A percentile compares a stretch with the other conserved stretches of the same genome.
These are phyloP conservation scores for Eutypella sp. DNA, from an alignment of 2,329 filamentous ascomycete genomes.

Conservation along the genomic window DNA sequence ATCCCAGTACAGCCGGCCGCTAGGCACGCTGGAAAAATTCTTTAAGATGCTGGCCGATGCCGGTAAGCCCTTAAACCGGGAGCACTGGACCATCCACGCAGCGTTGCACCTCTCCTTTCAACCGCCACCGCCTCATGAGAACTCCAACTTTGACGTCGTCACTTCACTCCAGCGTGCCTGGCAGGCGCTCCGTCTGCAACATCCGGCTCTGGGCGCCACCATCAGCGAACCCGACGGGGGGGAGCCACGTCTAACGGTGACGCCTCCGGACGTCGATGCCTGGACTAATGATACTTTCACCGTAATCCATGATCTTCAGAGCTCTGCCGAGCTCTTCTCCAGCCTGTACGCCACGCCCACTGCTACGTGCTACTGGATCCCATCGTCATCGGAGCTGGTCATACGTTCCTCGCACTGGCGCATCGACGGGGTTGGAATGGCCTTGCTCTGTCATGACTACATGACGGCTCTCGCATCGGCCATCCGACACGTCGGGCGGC, in stretches of 20 bases:
- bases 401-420: constrained; percentile 18
- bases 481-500: constrained; percentile 1
- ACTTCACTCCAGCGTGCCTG: constrained; percentile 10
- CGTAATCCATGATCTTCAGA: neutral
- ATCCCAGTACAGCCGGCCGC: no score
- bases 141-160: no score
- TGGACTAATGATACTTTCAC: constrained; percentile 10
- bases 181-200: constrained; percentile 8
- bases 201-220: constrained; percentile 11
- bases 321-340: constrained; percentile 9
- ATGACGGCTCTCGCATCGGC: constrained; percentile 7
- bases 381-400: constrained; percentile 7
- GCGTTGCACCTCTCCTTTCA: constrained; percentile 9
- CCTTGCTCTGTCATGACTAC: constrained; percentile 12
- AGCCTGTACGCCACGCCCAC: constrained; percentile 5
- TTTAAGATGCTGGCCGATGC: constrained; percentile 22
- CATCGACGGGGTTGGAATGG: constrained; percentile 15
- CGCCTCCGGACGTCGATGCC: constrained; percentile 2
- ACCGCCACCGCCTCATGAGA: constrained; percentile 13
- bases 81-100: constrained; percentile 25
- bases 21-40: constrained; percentile 20
- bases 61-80: constrained; percentile 16
- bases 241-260: neutral
- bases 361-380: constrained; percentile 17
- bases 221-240: neutral